Percentiles rank a stretch among this genome's conserved stretches.
Evolutionary conservation across 352 stramenopile species (phyloP).

Genomic region (Pythium chondricola): DNA sequence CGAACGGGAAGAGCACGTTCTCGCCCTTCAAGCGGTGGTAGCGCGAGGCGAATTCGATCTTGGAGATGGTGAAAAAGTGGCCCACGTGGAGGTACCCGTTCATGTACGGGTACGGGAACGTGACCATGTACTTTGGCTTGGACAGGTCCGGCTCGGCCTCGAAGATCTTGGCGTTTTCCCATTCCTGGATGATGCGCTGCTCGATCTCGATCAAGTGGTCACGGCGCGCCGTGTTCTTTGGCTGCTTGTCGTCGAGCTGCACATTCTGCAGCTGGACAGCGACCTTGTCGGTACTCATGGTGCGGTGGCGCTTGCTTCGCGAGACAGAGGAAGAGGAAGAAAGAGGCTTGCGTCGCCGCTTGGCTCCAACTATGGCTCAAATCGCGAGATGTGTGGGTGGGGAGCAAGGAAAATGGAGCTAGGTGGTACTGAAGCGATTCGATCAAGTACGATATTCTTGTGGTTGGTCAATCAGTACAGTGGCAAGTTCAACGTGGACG

Average conservation of each 20-base stretch:
- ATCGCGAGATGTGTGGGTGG: slow-evolving; percentile 1
- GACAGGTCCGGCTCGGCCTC: slow-evolving; percentile 75
- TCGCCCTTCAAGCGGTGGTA: slow-evolving; percentile 97
- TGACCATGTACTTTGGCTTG: slow-evolving; percentile 97
- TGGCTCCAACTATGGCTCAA: slow-evolving; percentile 9
- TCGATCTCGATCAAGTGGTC: slow-evolving; percentile 92
- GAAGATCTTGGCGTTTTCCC: slow-evolving; percentile 86
- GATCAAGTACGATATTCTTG: slow-evolving; percentile 19
- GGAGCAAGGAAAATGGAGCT: not conserved
- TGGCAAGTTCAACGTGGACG: too few relatives aligned
- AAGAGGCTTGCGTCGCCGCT: slow-evolving; percentile 11
- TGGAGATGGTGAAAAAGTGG: slow-evolving; percentile 97
- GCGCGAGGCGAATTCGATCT: slow-evolving; percentile 92
- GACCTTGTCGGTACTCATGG: slow-evolving; percentile 49
- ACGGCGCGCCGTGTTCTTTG: slow-evolving; percentile 72
- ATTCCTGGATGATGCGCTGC: slow-evolving; percentile 85
- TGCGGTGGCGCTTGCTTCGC: too few relatives aligned
- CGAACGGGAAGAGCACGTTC: slow-evolving; percentile 99
- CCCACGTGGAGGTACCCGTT: slow-evolving; percentile 99
- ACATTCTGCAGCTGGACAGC: slow-evolving; percentile 77
- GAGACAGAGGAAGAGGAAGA: not conserved
- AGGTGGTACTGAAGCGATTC: slow-evolving; percentile 1
- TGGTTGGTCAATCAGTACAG: slow-evolving; percentile 15
- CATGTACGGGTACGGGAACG: slow-evolving; percentile 99
- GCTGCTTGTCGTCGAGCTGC: slow-evolving; percentile 56